These are phyloP conservation scores for Purpureocillium lavendulum DNA, from an alignment of 2,329 filamentous ascomycete species.

Conservation along the genomic window DNA sequence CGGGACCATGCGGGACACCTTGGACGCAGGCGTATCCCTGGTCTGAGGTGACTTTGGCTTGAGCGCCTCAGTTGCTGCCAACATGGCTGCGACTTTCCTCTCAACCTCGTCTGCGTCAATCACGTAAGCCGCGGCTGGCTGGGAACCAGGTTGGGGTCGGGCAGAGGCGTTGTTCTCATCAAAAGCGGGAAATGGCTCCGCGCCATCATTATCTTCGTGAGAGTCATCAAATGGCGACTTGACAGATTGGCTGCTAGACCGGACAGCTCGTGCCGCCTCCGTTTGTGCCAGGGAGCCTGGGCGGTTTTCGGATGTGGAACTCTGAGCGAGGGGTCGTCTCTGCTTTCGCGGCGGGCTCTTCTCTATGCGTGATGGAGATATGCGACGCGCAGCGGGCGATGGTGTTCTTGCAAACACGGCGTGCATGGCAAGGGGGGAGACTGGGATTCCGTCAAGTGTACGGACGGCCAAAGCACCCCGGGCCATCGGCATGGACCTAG, in stretches of 20 bases:
- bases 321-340: not conserved
- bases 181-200: not conserved
- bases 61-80: conserved; percentile 24
- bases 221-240: not conserved
- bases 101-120: conserved; percentile 17
- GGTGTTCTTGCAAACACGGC: conserved; percentile 1
- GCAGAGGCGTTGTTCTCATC: not conserved
- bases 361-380: not conserved
- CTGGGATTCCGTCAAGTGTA: not conserved
- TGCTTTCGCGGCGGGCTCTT: not conserved
- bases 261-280: not conserved
- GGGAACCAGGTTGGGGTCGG: not conserved
- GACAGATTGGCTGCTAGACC: not conserved
- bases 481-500: not conserved
- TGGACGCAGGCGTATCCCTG: conserved; percentile 9
- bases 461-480: not conserved
- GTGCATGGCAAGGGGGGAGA: conserved; percentile 8
- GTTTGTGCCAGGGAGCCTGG: not conserved
- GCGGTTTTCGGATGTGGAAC: not conserved
- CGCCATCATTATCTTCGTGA: no score
- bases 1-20: conserved; percentile 18
- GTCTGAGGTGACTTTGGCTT: conserved; percentile 17
- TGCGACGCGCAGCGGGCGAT: no score
- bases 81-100: conserved; percentile 26
- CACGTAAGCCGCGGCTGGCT: not conserved